Evolutionary conservation across 176 grass and related monocot species (phyloP).

Genomic region (Paspalum notatum): DNA sequence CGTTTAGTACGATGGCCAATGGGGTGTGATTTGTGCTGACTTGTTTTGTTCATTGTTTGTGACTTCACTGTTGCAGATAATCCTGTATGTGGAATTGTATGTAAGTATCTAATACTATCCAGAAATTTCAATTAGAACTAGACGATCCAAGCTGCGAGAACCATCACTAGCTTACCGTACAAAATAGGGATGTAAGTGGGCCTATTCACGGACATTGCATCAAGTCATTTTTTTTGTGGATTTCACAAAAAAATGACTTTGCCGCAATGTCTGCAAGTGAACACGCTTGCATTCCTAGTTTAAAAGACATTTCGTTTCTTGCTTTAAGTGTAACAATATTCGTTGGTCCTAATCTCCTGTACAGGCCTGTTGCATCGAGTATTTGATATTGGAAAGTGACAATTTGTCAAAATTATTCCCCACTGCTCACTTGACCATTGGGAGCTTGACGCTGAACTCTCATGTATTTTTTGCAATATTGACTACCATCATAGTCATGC

Average conservation of each 20-base stretch:
- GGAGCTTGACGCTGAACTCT: slow-evolving; percentile 65
- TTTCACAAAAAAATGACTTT: no score
- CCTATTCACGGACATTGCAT: no score
- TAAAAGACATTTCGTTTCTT: background rate
- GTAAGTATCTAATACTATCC: slow-evolving; percentile 59
- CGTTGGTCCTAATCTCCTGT: slow-evolving; percentile 10
- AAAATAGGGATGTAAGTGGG: background rate
- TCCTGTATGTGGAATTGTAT: slow-evolving; percentile 87
- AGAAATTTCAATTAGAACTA: background rate
- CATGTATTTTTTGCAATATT: slow-evolving; percentile 81
- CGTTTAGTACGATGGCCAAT: slow-evolving; percentile 6
- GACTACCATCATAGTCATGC: slow-evolving; percentile 78
- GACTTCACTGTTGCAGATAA: slow-evolving; percentile 65
- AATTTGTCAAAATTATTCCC: slow-evolving; percentile 91
- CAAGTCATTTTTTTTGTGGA: no score
- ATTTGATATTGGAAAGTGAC: slow-evolving; percentile 89
- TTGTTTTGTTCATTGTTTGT: slow-evolving; percentile 20
- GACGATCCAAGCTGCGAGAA: background rate
- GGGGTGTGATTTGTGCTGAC: slow-evolving; percentile 12
- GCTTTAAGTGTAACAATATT: background rate
- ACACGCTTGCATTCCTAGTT: no score
- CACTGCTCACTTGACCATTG: slow-evolving; percentile 63
- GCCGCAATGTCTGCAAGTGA: no score
- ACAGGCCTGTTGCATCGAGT: slow-evolving; percentile 96
- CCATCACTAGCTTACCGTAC: background rate